Conservation (phyloP, 345 rosid species). For the Microthlaspi erraticum region DNA sequence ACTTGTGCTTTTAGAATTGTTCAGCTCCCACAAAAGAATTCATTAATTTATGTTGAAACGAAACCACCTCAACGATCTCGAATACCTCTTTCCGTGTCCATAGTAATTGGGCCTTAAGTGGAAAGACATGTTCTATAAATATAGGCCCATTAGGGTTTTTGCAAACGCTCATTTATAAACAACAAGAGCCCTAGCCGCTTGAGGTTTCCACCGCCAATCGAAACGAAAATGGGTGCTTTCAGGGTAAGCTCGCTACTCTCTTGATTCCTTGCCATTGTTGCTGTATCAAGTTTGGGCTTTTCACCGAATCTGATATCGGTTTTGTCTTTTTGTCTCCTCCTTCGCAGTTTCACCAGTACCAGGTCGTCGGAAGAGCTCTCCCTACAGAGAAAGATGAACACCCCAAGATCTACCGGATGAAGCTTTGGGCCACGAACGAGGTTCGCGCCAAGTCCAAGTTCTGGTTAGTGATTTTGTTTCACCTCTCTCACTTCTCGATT, state of each 20-base stretch:
- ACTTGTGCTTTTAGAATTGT: too few species aligned
- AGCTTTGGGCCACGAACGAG: slow-evolving; percentile 74
- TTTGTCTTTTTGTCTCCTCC: background rate
- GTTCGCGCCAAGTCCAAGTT: slow-evolving; percentile 74
- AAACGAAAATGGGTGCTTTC: slow-evolving; percentile 43
- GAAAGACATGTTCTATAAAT: too few species aligned
- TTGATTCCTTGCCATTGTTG: background rate
- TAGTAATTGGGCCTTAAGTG: too few species aligned
- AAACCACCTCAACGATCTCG: too few species aligned
- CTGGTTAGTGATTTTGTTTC: slow-evolving; percentile 46
- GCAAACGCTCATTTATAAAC: slow-evolving; percentile 27
- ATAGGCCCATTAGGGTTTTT: slow-evolving; percentile 41
- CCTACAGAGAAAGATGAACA: slow-evolving; percentile 65
- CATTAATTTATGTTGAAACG: too few species aligned
- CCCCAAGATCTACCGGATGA: slow-evolving; percentile 73
- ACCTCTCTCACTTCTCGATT: background rate
- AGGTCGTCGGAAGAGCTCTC: slow-evolving; percentile 70
- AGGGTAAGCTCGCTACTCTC: slow-evolving; percentile 46
- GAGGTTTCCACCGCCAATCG: slow-evolving; percentile 24
- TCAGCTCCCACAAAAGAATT: too few species aligned
- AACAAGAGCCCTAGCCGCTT: slow-evolving; percentile 36
- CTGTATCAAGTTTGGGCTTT: background rate
- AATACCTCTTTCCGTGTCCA: too few species aligned
- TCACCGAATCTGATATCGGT: slow-evolving; percentile 11
- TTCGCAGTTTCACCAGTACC: slow-evolving; percentile 68